Evolutionary conservation across 1,284 basidiomycete genomes (phyloP).

Genomic region (Clitocybe nebularis): DNA sequence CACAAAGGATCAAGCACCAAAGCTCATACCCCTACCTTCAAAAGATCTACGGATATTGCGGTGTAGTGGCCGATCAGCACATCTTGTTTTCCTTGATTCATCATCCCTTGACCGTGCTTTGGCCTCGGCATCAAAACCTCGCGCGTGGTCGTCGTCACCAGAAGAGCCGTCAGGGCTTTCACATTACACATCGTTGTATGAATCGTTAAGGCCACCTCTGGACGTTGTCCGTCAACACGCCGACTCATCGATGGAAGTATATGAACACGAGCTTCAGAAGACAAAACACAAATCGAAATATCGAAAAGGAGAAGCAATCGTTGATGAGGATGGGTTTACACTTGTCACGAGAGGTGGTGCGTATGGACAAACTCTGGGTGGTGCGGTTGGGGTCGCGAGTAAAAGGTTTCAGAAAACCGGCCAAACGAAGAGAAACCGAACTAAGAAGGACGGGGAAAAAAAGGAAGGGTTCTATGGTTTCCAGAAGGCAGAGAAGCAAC

Average conservation of each 20-base stretch:
- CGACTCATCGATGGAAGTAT: conserved; percentile 70
- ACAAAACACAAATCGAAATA: conserved; percentile 65
- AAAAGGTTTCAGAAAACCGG: conserved; percentile 66
- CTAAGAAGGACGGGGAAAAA: conserved; percentile 63
- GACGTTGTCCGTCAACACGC: conserved; percentile 70
- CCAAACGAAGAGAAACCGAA: conserved; percentile 41
- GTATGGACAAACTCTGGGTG: conserved; percentile 81
- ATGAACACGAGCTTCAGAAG: conserved; percentile 69
- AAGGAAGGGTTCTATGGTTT: conserved; percentile 83
- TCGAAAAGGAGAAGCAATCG: conserved; percentile 76
- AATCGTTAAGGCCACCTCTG: conserved; percentile 66
- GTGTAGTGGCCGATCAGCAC: conserved; percentile 62
- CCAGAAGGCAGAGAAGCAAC: conserved; percentile 84
- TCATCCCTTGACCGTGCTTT: conserved; percentile 69
- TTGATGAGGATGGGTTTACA: conserved; percentile 91
- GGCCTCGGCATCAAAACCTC: conserved; percentile 40
- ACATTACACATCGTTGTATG: conserved; percentile 66
- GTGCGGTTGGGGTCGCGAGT: conserved; percentile 75
- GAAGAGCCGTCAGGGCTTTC: conserved; percentile 62
- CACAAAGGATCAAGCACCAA: conserved; percentile 38
- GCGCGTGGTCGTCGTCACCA: conserved; percentile 54
- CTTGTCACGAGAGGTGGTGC: conserved; percentile 85
- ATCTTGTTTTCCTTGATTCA: conserved; percentile 76
- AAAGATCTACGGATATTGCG: conserved; percentile 53
- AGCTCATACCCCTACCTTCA: conserved; percentile 53